Base-by-base conservation (phyloP, 805 yeast genomes). In the Candida berthetii region DNA sequence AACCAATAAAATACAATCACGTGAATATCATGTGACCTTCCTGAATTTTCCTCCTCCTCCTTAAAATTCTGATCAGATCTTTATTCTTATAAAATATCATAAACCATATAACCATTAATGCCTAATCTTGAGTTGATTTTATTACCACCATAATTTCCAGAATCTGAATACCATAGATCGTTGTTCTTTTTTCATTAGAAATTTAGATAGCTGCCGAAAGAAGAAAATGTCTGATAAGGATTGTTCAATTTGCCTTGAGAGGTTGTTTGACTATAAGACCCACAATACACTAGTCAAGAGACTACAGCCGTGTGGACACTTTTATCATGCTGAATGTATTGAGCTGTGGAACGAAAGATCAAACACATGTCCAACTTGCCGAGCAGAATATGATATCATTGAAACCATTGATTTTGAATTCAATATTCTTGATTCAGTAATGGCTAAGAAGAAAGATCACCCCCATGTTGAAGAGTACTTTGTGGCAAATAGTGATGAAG, bases 161-260 rank as follows among this genome's bases (percentile, higher is more conserved):
- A n/a, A n/a, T n/a, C n/a, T n/a, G n/a, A n/a, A n/a, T n/a, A n/a
- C n/a, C n/a, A n/a, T n/a, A n/a, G n/a, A n/a, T n/a, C n/a, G n/a
- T n/a, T n/a, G n/a, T n/a, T n/a, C n/a, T n/a, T n/a, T n/a, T n/a
- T n/a, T n/a, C n/a, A n/a, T n/a, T n/a, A n/a, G n/a, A n/a, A n/a
- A n/a, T n/a, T n/a, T n/a, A n/a, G n/a, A n/a, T n/a, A n/a, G n/a
- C n/a, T n/a, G n/a, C n/a, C n/a, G n/a, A n/a, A n/a, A n/a, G n/a
- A n/a, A n/a, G n/a, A n/a, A n/a, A n/a, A n/a, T 47, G 42, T 24
- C 37, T 41, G 47, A 47, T 17, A 38, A 39, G 18, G 58, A 56
- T n/a, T 82, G 89, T 54, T 69, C 80, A n/a, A 80, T 82, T 33
- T 82, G 89, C 50, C 64, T 80, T 36, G 85, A 69, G 37, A 47